Conservation (phyloP, 2,329 filamentous ascomycete species). For the Penicillium verrucosum region DNA sequence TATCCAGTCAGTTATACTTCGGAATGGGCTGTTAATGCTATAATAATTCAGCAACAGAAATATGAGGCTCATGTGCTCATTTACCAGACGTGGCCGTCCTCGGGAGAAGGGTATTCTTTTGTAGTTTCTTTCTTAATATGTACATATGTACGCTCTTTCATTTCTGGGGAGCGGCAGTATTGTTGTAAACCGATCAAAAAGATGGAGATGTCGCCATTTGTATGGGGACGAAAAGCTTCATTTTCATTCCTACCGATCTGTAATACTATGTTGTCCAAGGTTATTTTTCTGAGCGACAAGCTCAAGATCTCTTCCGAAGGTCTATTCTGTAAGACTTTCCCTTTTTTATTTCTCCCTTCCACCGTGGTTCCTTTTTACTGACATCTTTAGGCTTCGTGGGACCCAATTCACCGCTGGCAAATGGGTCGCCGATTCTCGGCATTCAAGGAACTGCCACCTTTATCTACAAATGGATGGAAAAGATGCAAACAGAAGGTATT, state of each 20-base stretch:
- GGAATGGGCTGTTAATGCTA: neutral
- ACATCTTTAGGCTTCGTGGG: neutral
- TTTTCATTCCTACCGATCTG: too few species aligned
- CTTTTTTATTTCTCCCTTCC: neutral
- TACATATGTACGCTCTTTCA: neutral
- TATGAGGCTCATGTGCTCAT: neutral
- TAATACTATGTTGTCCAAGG: too few species aligned
- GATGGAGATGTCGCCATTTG: too few species aligned
- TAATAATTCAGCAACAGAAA: neutral
- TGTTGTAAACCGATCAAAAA: neutral
- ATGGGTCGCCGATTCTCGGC: neutral
- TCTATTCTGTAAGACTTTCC: constrained; percentile 3
- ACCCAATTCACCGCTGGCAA: neutral
- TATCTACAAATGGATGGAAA: constrained; percentile 1
- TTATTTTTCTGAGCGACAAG: too few species aligned
- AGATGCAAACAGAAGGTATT: neutral
- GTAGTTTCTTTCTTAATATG: neutral
- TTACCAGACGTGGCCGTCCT: too few species aligned
- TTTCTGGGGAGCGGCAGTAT: neutral
- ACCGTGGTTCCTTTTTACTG: neutral
- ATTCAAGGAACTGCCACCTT: neutral
- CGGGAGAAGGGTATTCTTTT: too few species aligned
- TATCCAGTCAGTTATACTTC: neutral
- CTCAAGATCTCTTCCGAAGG: too few species aligned
- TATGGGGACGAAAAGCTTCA: too few species aligned